A percentile compares a stretch with the other conserved stretches of the same genome.
These are phyloP conservation scores for Aspergillus affinis DNA, from an alignment of 495 filamentous ascomycete genomes.

Conservation along the genomic window DNA sequence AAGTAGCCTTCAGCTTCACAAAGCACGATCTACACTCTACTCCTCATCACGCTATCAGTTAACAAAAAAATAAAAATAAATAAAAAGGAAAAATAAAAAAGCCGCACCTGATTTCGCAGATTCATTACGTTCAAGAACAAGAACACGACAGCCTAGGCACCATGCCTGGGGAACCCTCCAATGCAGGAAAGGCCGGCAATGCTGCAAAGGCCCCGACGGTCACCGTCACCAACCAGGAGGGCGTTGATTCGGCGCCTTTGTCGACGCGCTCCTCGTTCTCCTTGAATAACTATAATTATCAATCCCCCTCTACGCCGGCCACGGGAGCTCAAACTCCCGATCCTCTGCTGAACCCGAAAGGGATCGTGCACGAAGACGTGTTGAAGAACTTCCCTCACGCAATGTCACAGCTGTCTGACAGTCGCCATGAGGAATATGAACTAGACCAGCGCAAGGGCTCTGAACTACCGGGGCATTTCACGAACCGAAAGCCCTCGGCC, in stretches of 20 bases:
- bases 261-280: constrained; percentile 15
- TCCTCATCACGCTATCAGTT: too few species aligned
- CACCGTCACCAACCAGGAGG: neutral
- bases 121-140: too few species aligned
- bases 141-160: too few species aligned
- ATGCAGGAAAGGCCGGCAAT: too few species aligned
- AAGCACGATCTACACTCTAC: too few species aligned
- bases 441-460: neutral
- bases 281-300: neutral
- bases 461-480: constrained; percentile 1
- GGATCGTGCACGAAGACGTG: constrained; percentile 2
- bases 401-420: constrained; percentile 4
- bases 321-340: constrained; percentile 20
- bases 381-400: constrained; percentile 10
- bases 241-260: constrained; percentile 7
- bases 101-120: too few species aligned
- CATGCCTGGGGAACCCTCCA: too few species aligned
- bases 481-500: neutral
- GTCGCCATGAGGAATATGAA: constrained; percentile 6
- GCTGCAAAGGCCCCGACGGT: neutral
- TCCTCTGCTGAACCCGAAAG: constrained; percentile 10
- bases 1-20: too few species aligned
- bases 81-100: too few species aligned
- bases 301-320: constrained; percentile 11
- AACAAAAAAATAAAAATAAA: too few species aligned